phyloP scores from a whole-genome alignment of 148 eudicot genomes.

The Rhododendron ovatum region DNA sequence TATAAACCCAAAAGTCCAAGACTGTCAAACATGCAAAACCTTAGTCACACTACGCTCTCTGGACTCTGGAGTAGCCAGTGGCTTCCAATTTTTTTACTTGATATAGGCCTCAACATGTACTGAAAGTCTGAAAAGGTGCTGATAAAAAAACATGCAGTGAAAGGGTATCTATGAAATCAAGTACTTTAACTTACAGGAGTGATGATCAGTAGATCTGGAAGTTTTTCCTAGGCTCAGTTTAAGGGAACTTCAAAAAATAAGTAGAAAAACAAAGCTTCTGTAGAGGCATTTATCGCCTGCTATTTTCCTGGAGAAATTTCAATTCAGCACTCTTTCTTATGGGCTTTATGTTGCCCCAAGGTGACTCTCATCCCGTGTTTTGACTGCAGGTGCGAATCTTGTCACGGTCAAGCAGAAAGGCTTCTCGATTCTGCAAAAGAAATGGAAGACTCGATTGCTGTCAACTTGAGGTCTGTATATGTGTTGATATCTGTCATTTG shows the following conservation, averaged over 20 bases:
- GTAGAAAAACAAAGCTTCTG: not conserved
- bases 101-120: not conserved
- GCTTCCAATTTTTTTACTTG: not conserved
- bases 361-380: slow-evolving; percentile 11
- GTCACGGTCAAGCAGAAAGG: slow-evolving; percentile 98
- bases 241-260: not conserved
- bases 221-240: not conserved
- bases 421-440: slow-evolving; percentile 98
- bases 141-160: not conserved
- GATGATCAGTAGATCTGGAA: not conserved
- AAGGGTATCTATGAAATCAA: not conserved
- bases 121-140: not conserved
- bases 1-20: not conserved
- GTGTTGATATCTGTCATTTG: not conserved
- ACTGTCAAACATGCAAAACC: not conserved
- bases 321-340: not conserved
- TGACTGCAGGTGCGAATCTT: slow-evolving; percentile 86
- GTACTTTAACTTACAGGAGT: not conserved
- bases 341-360: not conserved
- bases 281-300: not conserved
- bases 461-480: slow-evolving; percentile 74
- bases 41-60: not conserved
- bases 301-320: not conserved
- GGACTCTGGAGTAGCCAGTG: not conserved
- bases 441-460: slow-evolving; percentile 99